These are phyloP conservation scores for Hypoxylon sp. DNA, from an alignment of 2,329 filamentous ascomycete species.

Conservation along the genomic window DNA sequence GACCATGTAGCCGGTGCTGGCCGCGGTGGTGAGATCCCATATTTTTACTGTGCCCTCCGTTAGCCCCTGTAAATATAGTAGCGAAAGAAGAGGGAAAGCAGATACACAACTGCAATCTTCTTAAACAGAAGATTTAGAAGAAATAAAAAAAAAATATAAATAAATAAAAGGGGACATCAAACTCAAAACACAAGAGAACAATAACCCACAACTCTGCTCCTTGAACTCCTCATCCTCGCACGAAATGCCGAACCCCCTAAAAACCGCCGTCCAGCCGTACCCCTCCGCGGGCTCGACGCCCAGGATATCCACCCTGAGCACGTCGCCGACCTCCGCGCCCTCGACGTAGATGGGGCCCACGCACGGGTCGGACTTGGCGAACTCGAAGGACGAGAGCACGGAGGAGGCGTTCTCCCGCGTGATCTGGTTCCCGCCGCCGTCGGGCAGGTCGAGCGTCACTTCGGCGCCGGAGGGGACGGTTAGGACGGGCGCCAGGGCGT, in stretches of 20 bases:
- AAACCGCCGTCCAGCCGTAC: not conserved
- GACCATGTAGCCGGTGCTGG: slow-evolving; percentile 57
- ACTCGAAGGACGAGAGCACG: not conserved
- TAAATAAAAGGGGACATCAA: no score
- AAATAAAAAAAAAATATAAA: no score
- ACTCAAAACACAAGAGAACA: no score
- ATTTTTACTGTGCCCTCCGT: no score
- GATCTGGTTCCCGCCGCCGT: slow-evolving; percentile 67
- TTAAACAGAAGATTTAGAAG: no score
- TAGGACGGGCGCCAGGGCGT: not conserved
- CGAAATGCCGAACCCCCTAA: not conserved
- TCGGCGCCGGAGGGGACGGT: slow-evolving; percentile 62
- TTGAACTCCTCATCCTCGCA: slow-evolving; percentile 1
- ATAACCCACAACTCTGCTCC: not conserved
- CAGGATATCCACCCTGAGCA: not conserved
- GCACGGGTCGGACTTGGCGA: not conserved
- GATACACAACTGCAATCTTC: no score
- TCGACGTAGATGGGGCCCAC: not conserved
- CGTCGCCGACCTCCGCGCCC: not conserved
- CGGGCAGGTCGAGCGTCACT: slow-evolving; percentile 64
- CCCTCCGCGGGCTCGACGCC: not conserved
- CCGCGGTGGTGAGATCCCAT: slow-evolving; percentile 59
- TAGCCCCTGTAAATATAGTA: no score
- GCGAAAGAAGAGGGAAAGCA: no score
- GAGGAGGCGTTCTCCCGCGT: slow-evolving; percentile 58